A percentile compares a stretch with the other conserved stretches of the same genome.
Conservation (phyloP, 805 yeast species). For the Cyberlindnera bimundalis region DNA sequence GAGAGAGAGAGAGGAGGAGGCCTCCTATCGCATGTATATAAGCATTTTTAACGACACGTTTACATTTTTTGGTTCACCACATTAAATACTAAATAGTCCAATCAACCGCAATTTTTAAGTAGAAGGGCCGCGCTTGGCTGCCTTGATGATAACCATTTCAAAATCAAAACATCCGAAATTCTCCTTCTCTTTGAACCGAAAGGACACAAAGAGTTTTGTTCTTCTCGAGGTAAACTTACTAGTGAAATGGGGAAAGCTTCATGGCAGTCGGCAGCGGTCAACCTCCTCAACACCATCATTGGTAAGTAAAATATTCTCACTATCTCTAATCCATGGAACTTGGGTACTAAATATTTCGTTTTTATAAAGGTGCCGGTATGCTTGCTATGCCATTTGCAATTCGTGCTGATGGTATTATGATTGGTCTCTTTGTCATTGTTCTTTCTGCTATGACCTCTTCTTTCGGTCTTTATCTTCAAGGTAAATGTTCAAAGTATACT, state of each 20-base stretch:
- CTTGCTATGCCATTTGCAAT: slow-evolving; percentile 71
- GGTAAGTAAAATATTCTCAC: slow-evolving; percentile 23
- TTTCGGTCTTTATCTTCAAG: slow-evolving; percentile 62
- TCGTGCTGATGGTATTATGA: slow-evolving; percentile 58
- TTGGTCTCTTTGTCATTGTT: slow-evolving; percentile 55
- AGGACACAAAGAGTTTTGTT: too few relatives aligned
- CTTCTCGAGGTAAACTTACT: too few relatives aligned
- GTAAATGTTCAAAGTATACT: slow-evolving; percentile 51
- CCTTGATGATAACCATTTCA: too few relatives aligned
- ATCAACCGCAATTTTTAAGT: too few relatives aligned
- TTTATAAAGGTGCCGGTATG: slow-evolving; percentile 53
- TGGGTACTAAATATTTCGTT: slow-evolving; percentile 8
- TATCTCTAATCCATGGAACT: not conserved
- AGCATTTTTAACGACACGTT: not conserved
- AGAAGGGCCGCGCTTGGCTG: too few relatives aligned
- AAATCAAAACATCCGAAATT: too few relatives aligned
- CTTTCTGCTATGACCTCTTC: slow-evolving; percentile 68
- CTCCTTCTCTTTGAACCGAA: too few relatives aligned
- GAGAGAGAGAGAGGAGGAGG: not conserved
- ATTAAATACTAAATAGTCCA: too few relatives aligned
- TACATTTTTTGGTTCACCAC: too few relatives aligned
- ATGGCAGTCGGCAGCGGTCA: slow-evolving; percentile 47
- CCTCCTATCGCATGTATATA: not conserved
- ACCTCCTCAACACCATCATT: slow-evolving; percentile 52
- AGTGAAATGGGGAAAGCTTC: slow-evolving; percentile 30